Conservation (phyloP, 176 grass and related monocot genomes). For the Hordeum vulgare region DNA sequence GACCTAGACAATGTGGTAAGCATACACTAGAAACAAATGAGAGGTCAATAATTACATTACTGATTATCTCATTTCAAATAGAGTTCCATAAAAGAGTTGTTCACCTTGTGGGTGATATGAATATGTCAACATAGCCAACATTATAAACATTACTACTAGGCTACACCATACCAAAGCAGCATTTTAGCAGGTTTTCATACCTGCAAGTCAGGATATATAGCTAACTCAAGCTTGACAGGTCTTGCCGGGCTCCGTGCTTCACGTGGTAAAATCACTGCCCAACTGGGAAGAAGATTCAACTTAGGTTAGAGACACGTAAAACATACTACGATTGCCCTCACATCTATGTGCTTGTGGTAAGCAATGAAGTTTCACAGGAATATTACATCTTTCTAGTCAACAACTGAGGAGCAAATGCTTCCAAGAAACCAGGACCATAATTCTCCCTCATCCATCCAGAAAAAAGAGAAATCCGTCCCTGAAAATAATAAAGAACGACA, state of each 20-base stretch:
- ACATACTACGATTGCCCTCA: not conserved
- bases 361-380: not conserved
- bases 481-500: conserved; percentile 18
- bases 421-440: conserved; percentile 85
- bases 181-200: conserved; percentile 11
- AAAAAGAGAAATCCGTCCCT: conserved; percentile 75
- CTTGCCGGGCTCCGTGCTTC: conserved; percentile 45
- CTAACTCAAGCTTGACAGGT: conserved; percentile 66
- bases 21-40: not conserved
- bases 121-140: not conserved
- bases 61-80: conserved; percentile 9
- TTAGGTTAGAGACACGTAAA: conserved; percentile 1
- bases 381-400: conserved; percentile 79
- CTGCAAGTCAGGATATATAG: conserved; percentile 74
- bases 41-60: not conserved
- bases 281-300: conserved; percentile 41
- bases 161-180: not conserved
- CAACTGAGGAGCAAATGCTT: conserved; percentile 69
- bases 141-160: not conserved
- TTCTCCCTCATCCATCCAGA: conserved; percentile 87
- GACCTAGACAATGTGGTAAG: not conserved
- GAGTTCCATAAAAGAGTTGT: not conserved
- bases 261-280: conserved; percentile 75
- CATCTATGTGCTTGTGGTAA: not conserved
- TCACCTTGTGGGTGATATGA: not conserved